Conservation (phyloP, 2,329 filamentous ascomycete genomes). For the Phyllosticta citriasiana region DNA sequence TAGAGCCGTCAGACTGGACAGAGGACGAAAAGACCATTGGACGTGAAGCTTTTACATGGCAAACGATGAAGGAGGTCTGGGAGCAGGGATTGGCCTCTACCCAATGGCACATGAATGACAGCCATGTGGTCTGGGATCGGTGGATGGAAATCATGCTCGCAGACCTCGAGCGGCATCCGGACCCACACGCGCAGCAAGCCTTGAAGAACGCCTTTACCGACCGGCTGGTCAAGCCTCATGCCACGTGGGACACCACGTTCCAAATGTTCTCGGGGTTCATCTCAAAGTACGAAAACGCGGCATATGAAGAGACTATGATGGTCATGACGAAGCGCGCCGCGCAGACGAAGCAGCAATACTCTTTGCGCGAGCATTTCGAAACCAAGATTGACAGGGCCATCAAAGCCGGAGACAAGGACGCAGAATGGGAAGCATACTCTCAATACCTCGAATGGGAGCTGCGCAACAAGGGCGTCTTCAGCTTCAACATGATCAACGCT, state of each 20-base stretch:
- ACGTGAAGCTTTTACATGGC: slow-evolving; percentile 61
- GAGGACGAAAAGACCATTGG: slow-evolving; percentile 61
- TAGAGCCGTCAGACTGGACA: slow-evolving; percentile 40
- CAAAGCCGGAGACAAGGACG: slow-evolving; percentile 46
- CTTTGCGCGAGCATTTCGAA: slow-evolving; percentile 58
- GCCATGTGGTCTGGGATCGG: slow-evolving; percentile 68
- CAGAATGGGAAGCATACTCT: slow-evolving; percentile 43
- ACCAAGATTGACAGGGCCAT: slow-evolving; percentile 51
- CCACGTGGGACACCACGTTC: slow-evolving; percentile 64
- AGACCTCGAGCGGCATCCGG: slow-evolving; percentile 49
- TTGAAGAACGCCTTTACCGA: slow-evolving; percentile 61
- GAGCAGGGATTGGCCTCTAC: slow-evolving; percentile 62
- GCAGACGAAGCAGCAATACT: slow-evolving; percentile 53
- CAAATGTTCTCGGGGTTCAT: slow-evolving; percentile 66
- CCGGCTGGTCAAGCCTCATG: slow-evolving; percentile 62
- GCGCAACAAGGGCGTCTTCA: slow-evolving; percentile 45
- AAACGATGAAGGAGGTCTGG: slow-evolving; percentile 58
- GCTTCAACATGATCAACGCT: slow-evolving; percentile 44
- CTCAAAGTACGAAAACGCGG: slow-evolving; percentile 57
- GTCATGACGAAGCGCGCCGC: slow-evolving; percentile 54
- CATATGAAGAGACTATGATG: slow-evolving; percentile 67
- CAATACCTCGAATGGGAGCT: slow-evolving; percentile 85
- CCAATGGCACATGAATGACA: slow-evolving; percentile 65
- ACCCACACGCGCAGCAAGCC: slow-evolving; percentile 47
- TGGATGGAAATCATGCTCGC: slow-evolving; percentile 65